phyloP scores from a whole-genome alignment of 1,284 basidiomycete genomes.

The Amylostereum areolatum region DNA sequence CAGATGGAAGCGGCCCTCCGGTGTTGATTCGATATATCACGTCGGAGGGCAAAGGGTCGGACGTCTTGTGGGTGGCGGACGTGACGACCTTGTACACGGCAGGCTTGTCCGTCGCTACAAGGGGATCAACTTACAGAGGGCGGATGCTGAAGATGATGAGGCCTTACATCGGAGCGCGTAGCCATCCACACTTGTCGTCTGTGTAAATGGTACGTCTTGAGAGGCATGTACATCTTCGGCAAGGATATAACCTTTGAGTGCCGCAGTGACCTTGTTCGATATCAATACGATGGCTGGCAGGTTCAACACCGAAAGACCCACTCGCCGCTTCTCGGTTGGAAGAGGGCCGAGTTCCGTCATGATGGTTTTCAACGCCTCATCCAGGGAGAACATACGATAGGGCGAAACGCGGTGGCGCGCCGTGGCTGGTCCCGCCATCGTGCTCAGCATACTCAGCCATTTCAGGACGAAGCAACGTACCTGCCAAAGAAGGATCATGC shows the following conservation, averaged over 20 bases:
- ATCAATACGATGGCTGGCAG: background rate
- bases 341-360: conserved; percentile 43
- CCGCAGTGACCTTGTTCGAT: conserved; percentile 41
- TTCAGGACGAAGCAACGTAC: conserved; percentile 30
- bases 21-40: conserved; percentile 75
- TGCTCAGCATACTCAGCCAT: background rate
- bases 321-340: conserved; percentile 20
- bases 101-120: conserved; percentile 49
- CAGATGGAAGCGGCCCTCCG: conserved; percentile 69
- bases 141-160: background rate
- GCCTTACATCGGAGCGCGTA: conserved; percentile 71
- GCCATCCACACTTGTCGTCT: conserved; percentile 83
- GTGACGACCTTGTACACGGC: conserved; percentile 73
- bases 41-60: conserved; percentile 39
- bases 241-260: conserved; percentile 61
- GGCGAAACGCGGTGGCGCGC: conserved; percentile 70
- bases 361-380: conserved; percentile 58
- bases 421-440: conserved; percentile 38
- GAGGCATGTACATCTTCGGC: conserved; percentile 70
- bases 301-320: conserved; percentile 12
- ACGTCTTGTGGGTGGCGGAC: conserved; percentile 37
- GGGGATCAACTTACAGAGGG: background rate
- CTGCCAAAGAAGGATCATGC: conserved; percentile 60
- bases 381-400: conserved; percentile 65
- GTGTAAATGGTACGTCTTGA: conserved; percentile 52